Evolutionary conservation across 2,329 filamentous ascomycete genomes (phyloP), one percentile per base, ranked within the genome.

Genomic region (Exophiala oligosperma): DNA sequence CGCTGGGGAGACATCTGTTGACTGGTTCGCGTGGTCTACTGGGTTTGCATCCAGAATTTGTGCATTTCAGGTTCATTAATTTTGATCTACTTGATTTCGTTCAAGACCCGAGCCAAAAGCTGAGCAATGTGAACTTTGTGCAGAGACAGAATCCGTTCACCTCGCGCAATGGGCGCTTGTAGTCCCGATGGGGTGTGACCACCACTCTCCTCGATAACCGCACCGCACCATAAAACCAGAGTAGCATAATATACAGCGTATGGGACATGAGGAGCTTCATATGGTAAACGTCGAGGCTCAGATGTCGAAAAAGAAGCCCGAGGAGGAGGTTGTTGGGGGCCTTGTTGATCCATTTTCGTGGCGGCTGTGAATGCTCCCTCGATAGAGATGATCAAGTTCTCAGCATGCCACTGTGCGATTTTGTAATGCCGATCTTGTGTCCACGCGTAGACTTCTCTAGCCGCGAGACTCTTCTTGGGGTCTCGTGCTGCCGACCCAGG

Each of bases 71-170:
- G 26, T 35, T 35, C 2, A 9, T 43, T 7, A 5, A 41, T 35
- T 24, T 37, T 28, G 49, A 14, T 4, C 40, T 52, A 57, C 32
- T 57, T 57, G 14, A 57, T 32, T 29, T 57, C 55, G 35, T 52
- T 57, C 41, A 52, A 49, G 23, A 60, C 53, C 11, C 54, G 53
- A 14, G 53, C 57, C 23, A 60, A 46, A 6, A 60, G 54, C 28
- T 56, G 49, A 24, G 57, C 57, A 46, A 60, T 60, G 29, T 52
- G 57, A 17, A 55, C 49, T 49, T 57, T 57, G 37, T 57, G 57
- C 7, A 47, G 32, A n/a, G 49, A 54, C 44, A 60, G 46, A n/a
- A 60, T 57, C 9, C 49, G 29, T 52, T 56, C 53, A 29, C 57
- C 57, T 23, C 57, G 23, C 6, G 43, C 49, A 37, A 60, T 35